Evolutionary conservation across 805 yeast genomes (phyloP).

Genomic region (Wickerhamomyces strasburgensis): DNA sequence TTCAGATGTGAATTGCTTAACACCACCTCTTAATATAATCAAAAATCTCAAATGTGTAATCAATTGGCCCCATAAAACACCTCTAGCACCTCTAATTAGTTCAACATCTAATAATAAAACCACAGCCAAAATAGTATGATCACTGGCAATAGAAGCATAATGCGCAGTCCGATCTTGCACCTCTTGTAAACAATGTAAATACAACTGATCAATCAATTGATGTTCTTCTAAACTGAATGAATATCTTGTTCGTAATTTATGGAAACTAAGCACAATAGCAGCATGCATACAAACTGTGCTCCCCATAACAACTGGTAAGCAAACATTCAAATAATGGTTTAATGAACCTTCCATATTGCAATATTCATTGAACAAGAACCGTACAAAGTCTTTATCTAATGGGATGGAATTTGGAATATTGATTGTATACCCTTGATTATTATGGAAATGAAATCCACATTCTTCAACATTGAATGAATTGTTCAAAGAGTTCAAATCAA

Average conservation of each 20-base stretch:
- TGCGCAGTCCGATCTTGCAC: constrained; percentile 7
- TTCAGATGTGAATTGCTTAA: constrained; percentile 4
- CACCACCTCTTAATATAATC: constrained; percentile 15
- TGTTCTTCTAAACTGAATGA: constrained; percentile 3
- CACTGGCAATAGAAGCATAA: constrained; percentile 12
- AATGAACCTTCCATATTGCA: constrained; percentile 1
- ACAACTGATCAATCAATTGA: constrained; percentile 7
- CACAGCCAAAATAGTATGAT: constrained; percentile 12
- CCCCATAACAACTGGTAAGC: constrained; percentile 13
- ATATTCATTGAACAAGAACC: neutral
- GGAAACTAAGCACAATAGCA: constrained; percentile 10
- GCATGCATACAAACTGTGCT: constrained; percentile 12
- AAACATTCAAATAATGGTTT: constrained; percentile 4
- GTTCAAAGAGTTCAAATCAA: neutral
- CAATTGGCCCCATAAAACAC: constrained; percentile 8
- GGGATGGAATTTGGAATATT: neutral
- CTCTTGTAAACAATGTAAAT: constrained; percentile 9
- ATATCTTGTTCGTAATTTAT: constrained; percentile 6
- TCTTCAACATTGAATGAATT: neutral
- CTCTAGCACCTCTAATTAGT: constrained; percentile 7
- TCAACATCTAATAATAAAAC: constrained; percentile 10
- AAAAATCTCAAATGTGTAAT: constrained; percentile 5
- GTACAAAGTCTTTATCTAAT: too few species aligned
- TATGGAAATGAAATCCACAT: neutral
- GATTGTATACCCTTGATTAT: neutral